Evolutionary conservation across 768 basidiomycete genomes (phyloP).

Genomic region (Podaxis carcinomalis): DNA sequence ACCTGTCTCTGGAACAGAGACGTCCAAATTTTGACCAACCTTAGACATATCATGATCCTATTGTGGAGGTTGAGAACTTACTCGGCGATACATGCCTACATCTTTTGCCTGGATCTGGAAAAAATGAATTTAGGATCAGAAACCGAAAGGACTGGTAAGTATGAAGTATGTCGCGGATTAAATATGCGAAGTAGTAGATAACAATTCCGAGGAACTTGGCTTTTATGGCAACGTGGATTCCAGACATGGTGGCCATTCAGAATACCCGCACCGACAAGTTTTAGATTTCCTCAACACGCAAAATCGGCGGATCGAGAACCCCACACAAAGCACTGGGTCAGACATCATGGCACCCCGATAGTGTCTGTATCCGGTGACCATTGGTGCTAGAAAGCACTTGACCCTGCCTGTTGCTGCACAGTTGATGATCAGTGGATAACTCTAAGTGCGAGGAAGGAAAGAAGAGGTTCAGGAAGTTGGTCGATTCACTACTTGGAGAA

Average conservation of each 20-base stretch:
- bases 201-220: not conserved
- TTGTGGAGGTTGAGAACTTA: not conserved
- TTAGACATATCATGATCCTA: not conserved
- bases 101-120: not conserved
- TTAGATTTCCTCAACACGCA: not conserved
- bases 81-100: not conserved
- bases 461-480: not conserved
- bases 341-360: not conserved
- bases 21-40: not conserved
- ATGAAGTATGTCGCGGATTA: not conserved
- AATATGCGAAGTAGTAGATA: not conserved
- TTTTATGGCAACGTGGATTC: too few relatives aligned
- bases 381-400: not conserved
- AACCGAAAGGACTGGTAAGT: not conserved
- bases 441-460: not conserved
- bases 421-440: conserved; percentile 15
- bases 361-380: too few relatives aligned
- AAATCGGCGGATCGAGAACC: not conserved
- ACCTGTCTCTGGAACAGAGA: not conserved
- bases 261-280: not conserved
- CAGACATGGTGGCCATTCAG: not conserved
- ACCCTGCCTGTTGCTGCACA: conserved; percentile 12
- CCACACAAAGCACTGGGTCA: not conserved
- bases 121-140: not conserved
- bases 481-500: conserved; percentile 1